phyloP scores from a whole-genome alignment of 192 early-diverging fungal genomes.

The Dissophora globulifera region DNA sequence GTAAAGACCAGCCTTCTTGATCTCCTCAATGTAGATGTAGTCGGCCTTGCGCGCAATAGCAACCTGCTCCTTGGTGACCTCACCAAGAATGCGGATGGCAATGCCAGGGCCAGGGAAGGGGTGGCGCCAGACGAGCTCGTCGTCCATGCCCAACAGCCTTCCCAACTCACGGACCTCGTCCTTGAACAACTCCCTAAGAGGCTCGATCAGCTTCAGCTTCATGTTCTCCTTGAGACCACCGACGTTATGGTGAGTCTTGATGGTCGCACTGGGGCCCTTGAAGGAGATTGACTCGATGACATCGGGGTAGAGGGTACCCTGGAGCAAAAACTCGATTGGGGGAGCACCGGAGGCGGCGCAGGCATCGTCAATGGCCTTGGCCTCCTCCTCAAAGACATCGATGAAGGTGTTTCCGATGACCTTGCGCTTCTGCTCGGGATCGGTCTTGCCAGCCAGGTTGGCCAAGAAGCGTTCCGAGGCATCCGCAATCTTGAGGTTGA shows the following conservation, averaged over 20 bases:
- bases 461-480: slow-evolving; percentile 86
- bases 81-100: slow-evolving; percentile 96
- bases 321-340: slow-evolving; percentile 93
- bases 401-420: slow-evolving; percentile 99
- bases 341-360: slow-evolving; percentile 77
- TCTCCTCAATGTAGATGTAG: slow-evolving; percentile 99
- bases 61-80: slow-evolving; percentile 95
- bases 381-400: slow-evolving; percentile 96
- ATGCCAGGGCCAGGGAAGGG: slow-evolving; percentile 99
- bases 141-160: slow-evolving; percentile 86
- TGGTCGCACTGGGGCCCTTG: slow-evolving; percentile 98
- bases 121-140: slow-evolving; percentile 97
- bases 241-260: slow-evolving; percentile 99
- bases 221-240: slow-evolving; percentile 96
- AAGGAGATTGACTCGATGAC: slow-evolving; percentile 99
- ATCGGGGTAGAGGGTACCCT: slow-evolving; percentile 98
- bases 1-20: slow-evolving; percentile 97
- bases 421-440: slow-evolving; percentile 98
- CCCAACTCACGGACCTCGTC: slow-evolving; percentile 99
- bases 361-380: slow-evolving; percentile 84
- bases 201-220: slow-evolving; percentile 98
- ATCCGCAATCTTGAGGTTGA: slow-evolving; percentile 95
- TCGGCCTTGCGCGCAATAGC: slow-evolving; percentile 94
- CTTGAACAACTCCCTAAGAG: slow-evolving; percentile 98
- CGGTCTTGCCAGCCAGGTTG: slow-evolving; percentile 89